These are phyloP conservation scores for Backusella macrospora DNA, from an alignment of 192 early-diverging fungal genomes.

Conservation along the genomic window DNA sequence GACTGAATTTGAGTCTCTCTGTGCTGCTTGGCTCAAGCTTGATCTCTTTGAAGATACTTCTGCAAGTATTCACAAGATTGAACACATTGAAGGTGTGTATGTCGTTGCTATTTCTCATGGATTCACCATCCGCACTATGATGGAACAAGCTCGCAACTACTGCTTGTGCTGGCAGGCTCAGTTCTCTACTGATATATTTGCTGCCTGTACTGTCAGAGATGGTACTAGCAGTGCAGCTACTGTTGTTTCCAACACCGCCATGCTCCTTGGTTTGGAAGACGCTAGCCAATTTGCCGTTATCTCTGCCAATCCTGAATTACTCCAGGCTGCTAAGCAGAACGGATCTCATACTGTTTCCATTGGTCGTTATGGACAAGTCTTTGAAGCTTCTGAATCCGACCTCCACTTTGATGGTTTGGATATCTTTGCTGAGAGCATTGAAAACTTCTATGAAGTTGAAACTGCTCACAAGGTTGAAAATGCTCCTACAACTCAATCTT, in stretches of 20 bases:
- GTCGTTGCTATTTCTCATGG: conserved; percentile 31
- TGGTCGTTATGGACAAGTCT: conserved; percentile 9
- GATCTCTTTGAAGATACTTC: conserved; percentile 28
- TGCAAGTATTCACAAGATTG: conserved; percentile 25
- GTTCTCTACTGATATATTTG: conserved; percentile 24
- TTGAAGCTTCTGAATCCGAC: conserved; percentile 2
- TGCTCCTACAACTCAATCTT: conserved; percentile 11
- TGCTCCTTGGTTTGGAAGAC: conserved; percentile 17
- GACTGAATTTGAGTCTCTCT: conserved; percentile 17
- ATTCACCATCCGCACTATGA: conserved; percentile 31
- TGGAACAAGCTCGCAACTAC: conserved; percentile 25
- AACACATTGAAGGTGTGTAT: conserved; percentile 19
- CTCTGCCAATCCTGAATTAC: conserved; percentile 18
- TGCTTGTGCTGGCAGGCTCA: conserved; percentile 32
- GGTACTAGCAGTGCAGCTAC: conserved; percentile 15
- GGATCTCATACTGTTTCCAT: conserved; percentile 22
- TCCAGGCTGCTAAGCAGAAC: conserved; percentile 18
- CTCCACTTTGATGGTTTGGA: conserved; percentile 20
- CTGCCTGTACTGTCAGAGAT: conserved; percentile 17
- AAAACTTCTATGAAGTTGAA: conserved; percentile 17
- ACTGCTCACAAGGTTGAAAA: conserved; percentile 2
- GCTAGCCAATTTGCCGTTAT: conserved; percentile 25
- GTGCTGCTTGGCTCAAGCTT: conserved; percentile 19
- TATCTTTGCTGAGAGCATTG: conserved; percentile 24
- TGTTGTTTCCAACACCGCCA: conserved; percentile 21